phyloP scores from a whole-genome alignment of 768 basidiomycete genomes.

The Fibroporia radiculosa region DNA sequence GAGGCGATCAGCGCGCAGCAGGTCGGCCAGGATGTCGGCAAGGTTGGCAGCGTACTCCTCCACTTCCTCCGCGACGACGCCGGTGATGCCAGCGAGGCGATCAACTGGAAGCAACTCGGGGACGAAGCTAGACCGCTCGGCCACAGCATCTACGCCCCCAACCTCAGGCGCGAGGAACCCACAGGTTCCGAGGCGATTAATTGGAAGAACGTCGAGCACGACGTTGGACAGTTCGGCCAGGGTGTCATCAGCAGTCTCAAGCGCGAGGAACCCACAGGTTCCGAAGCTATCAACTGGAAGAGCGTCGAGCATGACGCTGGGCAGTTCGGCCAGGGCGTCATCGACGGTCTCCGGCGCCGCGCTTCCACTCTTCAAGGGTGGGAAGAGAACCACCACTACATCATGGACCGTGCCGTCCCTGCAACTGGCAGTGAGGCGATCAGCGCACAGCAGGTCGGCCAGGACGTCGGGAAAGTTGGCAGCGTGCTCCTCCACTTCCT shows the following conservation, averaged over 20 bases:
- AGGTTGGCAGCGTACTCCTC: neutral
- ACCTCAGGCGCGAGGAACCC: no score
- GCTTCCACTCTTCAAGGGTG: neutral
- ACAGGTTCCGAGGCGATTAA: neutral
- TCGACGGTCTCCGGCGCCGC: neutral
- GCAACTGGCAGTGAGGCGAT: neutral
- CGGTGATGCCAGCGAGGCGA: neutral
- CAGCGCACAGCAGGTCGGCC: neutral
- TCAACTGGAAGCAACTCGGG: neutral
- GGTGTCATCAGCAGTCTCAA: neutral
- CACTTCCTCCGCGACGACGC: constrained; percentile 2
- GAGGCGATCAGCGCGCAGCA: neutral
- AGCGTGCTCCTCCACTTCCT: no score
- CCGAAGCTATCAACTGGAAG: neutral
- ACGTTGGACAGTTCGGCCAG: no score
- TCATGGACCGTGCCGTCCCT: neutral
- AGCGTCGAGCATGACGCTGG: neutral
- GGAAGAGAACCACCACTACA: neutral
- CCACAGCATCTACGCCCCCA: no score
- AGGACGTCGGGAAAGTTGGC: neutral
- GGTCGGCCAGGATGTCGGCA: no score
- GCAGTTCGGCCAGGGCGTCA: neutral
- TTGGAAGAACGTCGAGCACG: neutral
- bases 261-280: neutral
- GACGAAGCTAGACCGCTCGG: no score